Conservation (phyloP, 129 eudicot species). For the Chrysanthemum makinoi region DNA sequence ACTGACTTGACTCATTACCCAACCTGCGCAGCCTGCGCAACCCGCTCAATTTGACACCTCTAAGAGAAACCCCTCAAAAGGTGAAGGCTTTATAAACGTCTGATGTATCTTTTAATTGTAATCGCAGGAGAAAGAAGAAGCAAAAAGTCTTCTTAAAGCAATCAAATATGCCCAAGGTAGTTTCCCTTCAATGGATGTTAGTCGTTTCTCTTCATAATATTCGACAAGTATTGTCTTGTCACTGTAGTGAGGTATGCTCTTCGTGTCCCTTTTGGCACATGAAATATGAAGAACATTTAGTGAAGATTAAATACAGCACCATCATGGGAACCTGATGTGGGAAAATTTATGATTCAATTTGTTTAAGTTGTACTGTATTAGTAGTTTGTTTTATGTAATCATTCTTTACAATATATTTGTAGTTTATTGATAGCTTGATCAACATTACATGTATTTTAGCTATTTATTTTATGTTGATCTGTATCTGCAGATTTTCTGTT, state of each 20-base stretch:
- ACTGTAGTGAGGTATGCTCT: not conserved
- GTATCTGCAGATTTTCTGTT: not conserved
- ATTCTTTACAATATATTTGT: constrained; percentile 15
- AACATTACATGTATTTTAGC: not conserved
- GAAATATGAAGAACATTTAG: not conserved
- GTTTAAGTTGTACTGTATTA: constrained; percentile 5
- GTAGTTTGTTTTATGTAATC: constrained; percentile 18
- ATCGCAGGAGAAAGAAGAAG: constrained; percentile 86
- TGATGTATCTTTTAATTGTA: not conserved
- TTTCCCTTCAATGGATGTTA: constrained; percentile 23
- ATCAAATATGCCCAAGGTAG: constrained; percentile 50
- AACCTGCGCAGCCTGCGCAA: not conserved
- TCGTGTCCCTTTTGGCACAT: not conserved
- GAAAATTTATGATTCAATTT: constrained; percentile 6
- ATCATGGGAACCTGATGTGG: not conserved
- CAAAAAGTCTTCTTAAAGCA: constrained; percentile 70
- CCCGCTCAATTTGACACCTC: not conserved
- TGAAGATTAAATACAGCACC: not conserved
- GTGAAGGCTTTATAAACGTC: constrained; percentile 12
- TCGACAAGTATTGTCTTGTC: not conserved
- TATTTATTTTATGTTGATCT: not conserved
- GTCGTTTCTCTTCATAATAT: constrained; percentile 44
- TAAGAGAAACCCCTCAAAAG: not conserved
- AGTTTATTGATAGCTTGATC: constrained; percentile 19
- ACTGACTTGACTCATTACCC: not conserved